Conservation (phyloP, 768 basidiomycete species). For the Leccinum obscurum region DNA sequence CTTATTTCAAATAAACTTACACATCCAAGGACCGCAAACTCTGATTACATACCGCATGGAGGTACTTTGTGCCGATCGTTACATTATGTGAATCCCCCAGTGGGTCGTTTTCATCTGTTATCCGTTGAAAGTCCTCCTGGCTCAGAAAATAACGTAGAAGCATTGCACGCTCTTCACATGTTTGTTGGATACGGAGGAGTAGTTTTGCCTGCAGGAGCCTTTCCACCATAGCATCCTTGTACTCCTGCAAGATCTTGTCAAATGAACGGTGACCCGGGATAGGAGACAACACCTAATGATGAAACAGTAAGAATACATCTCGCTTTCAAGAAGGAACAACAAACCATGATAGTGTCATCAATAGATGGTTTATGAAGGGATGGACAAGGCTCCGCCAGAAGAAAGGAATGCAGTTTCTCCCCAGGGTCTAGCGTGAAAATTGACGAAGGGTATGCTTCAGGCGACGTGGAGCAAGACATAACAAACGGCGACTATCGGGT, state of each 20-base stretch:
- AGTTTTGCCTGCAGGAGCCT: not conserved
- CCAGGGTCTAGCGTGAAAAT: no score
- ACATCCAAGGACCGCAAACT: not conserved
- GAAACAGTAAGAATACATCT: no score
- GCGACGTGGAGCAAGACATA: no score
- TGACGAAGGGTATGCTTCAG: no score
- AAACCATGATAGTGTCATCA: no score
- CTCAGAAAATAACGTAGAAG: not conserved
- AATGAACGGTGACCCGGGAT: not conserved
- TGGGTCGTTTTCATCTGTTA: not conserved
- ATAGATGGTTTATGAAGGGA: no score
- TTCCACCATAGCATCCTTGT: not conserved
- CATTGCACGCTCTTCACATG: not conserved
- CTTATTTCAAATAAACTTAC: no score
- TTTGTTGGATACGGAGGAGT: not conserved
- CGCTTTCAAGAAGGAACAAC: no score
- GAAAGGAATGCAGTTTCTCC: no score
- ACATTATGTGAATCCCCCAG: not conserved
- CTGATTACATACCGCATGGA: not conserved
- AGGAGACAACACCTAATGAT: not conserved
- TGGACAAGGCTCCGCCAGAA: no score
- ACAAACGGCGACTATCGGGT: no score
- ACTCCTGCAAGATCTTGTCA: not conserved
- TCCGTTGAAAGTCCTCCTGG: not conserved
- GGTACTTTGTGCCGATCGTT: not conserved